Conservation (phyloP, 495 filamentous ascomycete genomes). For the Collariella sp. region DNA sequence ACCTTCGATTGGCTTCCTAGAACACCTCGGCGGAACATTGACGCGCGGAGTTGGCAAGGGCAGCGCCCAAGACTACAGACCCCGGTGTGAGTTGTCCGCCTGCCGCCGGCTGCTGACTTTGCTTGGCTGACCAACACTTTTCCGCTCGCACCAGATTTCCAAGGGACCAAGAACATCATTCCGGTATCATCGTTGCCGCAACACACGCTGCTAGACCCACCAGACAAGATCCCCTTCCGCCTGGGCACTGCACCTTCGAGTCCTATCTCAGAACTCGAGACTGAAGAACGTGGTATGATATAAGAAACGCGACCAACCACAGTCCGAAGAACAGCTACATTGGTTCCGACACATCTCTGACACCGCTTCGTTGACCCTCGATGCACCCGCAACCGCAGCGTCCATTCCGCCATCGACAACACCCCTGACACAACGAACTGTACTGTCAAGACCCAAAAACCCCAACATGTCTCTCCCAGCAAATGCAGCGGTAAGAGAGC, state of each 20-base stretch:
- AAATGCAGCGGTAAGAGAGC: slow-evolving; percentile 25
- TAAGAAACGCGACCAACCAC: not conserved
- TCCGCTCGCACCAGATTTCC: not conserved
- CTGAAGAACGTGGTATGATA: no score
- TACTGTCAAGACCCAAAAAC: not conserved
- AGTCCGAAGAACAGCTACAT: not conserved
- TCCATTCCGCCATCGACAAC: slow-evolving; percentile 13
- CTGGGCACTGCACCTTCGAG: not conserved
- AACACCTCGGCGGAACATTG: slow-evolving; percentile 6
- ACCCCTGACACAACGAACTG: slow-evolving; percentile 8
- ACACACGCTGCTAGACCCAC: not conserved
- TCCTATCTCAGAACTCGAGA: not conserved
- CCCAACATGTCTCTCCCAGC: slow-evolving; percentile 17
- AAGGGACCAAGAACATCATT: not conserved
- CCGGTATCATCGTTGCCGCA: not conserved
- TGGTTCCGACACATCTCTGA: not conserved
- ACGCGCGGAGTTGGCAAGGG: not conserved
- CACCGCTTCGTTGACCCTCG: not conserved
- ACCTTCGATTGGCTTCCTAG: slow-evolving; percentile 7
- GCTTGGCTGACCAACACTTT: not conserved
- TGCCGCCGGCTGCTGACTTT: not conserved
- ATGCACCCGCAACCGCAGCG: slow-evolving; percentile 14
- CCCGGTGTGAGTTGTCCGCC: not conserved
- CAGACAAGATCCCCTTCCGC: not conserved
- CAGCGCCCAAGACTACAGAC: not conserved